Conservation (phyloP, 75 land plant genomes). For the Chamaecyparis obtusa region DNA sequence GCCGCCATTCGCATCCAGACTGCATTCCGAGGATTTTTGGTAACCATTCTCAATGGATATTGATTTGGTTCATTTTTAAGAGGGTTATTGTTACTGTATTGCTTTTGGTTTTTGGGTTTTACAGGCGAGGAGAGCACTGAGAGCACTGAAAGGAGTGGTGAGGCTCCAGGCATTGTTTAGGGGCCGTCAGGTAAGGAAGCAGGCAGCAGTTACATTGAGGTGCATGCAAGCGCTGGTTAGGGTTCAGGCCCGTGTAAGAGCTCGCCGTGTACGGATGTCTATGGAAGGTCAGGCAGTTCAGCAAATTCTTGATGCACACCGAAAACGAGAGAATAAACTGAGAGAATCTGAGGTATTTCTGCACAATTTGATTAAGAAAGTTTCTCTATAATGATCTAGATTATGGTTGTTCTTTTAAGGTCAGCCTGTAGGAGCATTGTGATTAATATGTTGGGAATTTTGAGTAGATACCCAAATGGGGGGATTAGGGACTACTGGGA, state of each 20-base stretch:
- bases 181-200: conserved; percentile 74
- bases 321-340: conserved; percentile 46
- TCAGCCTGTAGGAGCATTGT: neutral
- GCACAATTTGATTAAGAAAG: neutral
- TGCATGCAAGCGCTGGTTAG: conserved; percentile 96
- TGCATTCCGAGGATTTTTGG: conserved; percentile 93
- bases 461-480: neutral
- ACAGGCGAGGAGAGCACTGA: conserved; percentile 60
- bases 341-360: conserved; percentile 73
- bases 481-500: neutral
- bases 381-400: neutral
- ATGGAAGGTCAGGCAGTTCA: conserved; percentile 88
- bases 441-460: neutral
- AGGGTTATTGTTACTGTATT: neutral
- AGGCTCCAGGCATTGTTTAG: conserved; percentile 78
- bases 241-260: conserved; percentile 88
- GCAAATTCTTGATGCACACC: conserved; percentile 47
- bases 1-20: conserved; percentile 92
- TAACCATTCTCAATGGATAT: conserved; percentile 18
- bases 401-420: neutral
- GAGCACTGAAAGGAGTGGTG: conserved; percentile 70
- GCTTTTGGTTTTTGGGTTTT: conserved; percentile 14
- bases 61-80: neutral
- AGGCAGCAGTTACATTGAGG: conserved; percentile 82
- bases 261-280: conserved; percentile 89